These are phyloP conservation scores for Stereocaulon alpinum DNA, from an alignment of 495 filamentous ascomycete genomes.

Conservation along the genomic window DNA sequence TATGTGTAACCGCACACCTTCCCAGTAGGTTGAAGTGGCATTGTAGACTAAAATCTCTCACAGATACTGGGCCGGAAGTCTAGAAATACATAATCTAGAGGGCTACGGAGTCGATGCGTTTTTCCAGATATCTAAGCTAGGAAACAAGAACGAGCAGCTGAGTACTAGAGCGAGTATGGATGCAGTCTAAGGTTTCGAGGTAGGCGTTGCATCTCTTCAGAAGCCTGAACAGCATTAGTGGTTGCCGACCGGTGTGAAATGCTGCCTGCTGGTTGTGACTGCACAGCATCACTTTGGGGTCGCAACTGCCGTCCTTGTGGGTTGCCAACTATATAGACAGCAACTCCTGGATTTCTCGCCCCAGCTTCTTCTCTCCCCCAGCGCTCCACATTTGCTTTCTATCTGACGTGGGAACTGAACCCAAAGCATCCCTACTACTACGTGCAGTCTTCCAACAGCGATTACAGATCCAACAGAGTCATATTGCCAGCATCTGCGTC, in stretches of 20 bases:
- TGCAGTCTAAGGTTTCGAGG: conserved; percentile 49
- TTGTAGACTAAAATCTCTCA: background rate
- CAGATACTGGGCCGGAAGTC: conserved; percentile 82
- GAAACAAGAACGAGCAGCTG: conserved; percentile 97
- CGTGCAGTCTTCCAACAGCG: background rate
- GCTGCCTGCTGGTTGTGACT: no score
- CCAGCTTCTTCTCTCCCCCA: background rate
- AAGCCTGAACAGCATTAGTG: background rate
- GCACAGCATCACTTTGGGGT: background rate
- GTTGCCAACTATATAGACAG: background rate
- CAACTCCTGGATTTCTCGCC: background rate
- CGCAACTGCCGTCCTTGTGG: background rate
- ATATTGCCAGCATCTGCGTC: background rate
- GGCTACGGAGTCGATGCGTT: conserved; percentile 98
- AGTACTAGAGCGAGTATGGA: conserved; percentile 82
- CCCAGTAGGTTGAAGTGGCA: background rate
- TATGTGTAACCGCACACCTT: background rate
- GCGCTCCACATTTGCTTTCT: background rate
- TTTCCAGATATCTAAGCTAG: conserved; percentile 90
- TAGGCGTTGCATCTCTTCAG: background rate
- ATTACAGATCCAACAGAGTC: background rate
- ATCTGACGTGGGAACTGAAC: background rate
- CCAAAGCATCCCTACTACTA: background rate
- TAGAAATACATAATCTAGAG: conserved; percentile 88
- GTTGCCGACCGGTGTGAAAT: background rate